phyloP scores from a whole-genome alignment of 768 basidiomycete species.

The Kwoniella mangroviensis region DNA sequence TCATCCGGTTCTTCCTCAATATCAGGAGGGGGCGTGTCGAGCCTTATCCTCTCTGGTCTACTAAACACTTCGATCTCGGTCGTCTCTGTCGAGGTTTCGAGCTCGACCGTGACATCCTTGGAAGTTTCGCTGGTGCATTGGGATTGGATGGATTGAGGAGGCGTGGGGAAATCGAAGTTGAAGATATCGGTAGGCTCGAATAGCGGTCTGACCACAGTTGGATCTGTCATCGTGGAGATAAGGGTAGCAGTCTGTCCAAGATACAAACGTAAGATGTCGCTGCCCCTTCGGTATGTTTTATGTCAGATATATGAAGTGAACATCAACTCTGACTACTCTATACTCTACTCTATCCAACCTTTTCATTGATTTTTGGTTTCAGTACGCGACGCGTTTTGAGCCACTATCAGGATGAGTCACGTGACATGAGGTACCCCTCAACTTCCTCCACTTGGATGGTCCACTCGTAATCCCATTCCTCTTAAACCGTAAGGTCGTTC shows the following conservation, averaged over 20 bases:
- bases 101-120: neutral
- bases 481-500: too few species aligned
- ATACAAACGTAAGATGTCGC: too few species aligned
- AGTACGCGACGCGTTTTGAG: constrained; percentile 17
- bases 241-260: too few species aligned
- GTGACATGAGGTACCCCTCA: neutral
- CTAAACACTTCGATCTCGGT: neutral
- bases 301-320: constrained; percentile 13
- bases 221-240: constrained; percentile 14
- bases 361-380: neutral
- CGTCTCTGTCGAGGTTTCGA: neutral
- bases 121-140: neutral
- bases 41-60: constrained; percentile 11
- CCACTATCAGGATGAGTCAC: neutral
- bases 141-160: neutral
- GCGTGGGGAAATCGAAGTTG: constrained; percentile 25
- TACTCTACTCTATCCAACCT: too few species aligned
- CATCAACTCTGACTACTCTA: constrained; percentile 29
- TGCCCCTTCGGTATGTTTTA: too few species aligned
- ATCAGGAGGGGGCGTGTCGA: constrained; percentile 38
- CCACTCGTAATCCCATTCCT: too few species aligned
- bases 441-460: constrained; percentile 8
- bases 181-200: constrained; percentile 40
- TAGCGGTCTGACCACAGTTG: constrained; percentile 9
- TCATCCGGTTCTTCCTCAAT: constrained; percentile 39